Conservation (phyloP, 176 grass and related monocot genomes). For the Rhynchospora tenuis region DNA sequence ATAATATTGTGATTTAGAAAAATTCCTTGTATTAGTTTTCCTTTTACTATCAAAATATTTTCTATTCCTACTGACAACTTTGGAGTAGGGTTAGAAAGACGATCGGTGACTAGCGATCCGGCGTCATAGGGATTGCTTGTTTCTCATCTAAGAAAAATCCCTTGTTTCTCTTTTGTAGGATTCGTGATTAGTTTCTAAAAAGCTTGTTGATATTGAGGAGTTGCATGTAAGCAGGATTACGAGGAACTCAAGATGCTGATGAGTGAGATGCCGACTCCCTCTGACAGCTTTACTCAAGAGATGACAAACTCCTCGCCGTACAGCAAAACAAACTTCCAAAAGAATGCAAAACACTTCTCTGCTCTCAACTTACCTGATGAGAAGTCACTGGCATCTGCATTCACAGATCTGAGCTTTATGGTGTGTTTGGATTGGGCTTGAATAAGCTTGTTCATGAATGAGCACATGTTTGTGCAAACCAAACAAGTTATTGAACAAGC, state of each 20-base stretch:
- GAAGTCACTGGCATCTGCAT: constrained; percentile 34
- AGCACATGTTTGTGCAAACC: too few relatives aligned
- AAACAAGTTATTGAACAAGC: too few relatives aligned
- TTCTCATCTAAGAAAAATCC: constrained; percentile 1
- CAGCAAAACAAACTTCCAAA: not conserved
- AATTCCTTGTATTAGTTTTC: not conserved
- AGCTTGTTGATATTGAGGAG: not conserved
- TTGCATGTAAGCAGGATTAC: constrained; percentile 13
- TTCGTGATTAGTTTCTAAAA: constrained; percentile 10
- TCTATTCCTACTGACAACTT: too few relatives aligned
- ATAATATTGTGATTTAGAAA: not conserved
- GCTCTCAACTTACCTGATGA: constrained; percentile 35
- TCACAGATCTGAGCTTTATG: constrained; percentile 38
- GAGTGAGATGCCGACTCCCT: constrained; percentile 15
- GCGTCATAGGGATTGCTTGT: not conserved
- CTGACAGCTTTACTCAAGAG: not conserved
- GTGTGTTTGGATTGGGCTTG: too few relatives aligned
- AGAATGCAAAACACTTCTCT: not conserved
- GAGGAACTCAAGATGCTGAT: constrained; percentile 21
- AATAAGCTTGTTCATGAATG: too few relatives aligned
- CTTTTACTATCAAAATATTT: too few relatives aligned
- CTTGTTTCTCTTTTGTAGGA: constrained; percentile 10
- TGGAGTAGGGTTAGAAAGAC: too few relatives aligned
- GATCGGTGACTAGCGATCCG: too few relatives aligned
- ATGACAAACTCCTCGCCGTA: not conserved